A percentile compares a stretch with the other conserved stretches of the same genome.
Conservation (phyloP, 2,329 filamentous ascomycete species). For the Arthroderma sp. region DNA sequence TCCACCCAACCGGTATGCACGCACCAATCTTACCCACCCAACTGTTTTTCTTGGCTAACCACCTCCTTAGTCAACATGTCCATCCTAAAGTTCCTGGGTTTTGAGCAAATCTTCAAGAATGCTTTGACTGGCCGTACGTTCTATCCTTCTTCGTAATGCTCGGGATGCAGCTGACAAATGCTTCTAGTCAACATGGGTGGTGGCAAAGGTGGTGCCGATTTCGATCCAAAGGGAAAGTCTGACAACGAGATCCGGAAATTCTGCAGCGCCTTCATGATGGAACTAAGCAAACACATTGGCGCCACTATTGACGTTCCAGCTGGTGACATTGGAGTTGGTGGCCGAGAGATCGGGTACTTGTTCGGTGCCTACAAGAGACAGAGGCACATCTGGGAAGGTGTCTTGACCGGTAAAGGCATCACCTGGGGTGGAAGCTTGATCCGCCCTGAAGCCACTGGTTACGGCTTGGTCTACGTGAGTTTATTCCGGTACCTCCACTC, state of each 20-base stretch:
- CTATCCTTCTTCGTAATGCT: not conserved
- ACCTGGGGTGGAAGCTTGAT: conserved; percentile 89
- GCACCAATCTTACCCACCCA: not conserved
- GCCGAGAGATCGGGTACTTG: conserved; percentile 85
- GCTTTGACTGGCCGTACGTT: conserved; percentile 79
- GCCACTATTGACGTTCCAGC: conserved; percentile 92
- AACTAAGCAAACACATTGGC: conserved; percentile 91
- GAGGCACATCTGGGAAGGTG: conserved; percentile 86
- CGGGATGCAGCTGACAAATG: not conserved
- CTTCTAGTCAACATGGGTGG: conserved; percentile 78
- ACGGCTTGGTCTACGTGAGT: conserved; percentile 75
- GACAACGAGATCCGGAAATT: conserved; percentile 96
- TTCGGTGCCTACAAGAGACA: conserved; percentile 87
- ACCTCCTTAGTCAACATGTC: conserved; percentile 39
- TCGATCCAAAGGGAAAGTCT: conserved; percentile 97
- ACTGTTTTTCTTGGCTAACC: conserved; percentile 33
- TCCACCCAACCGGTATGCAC: conserved; percentile 59
- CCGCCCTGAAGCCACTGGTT: conserved; percentile 91
- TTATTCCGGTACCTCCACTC: not conserved
- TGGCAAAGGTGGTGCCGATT: conserved; percentile 95
- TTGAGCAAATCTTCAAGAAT: conserved; percentile 99
- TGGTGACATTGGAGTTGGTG: conserved; percentile 88
- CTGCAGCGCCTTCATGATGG: conserved; percentile 90
- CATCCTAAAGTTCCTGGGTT: conserved; percentile 89
- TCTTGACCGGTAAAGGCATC: conserved; percentile 89